Evolutionary conservation across 2,329 filamentous ascomycete species (phyloP), one percentile per base, ranked within the genome.

Genomic region (Ceratocystis lukuohia): DNA sequence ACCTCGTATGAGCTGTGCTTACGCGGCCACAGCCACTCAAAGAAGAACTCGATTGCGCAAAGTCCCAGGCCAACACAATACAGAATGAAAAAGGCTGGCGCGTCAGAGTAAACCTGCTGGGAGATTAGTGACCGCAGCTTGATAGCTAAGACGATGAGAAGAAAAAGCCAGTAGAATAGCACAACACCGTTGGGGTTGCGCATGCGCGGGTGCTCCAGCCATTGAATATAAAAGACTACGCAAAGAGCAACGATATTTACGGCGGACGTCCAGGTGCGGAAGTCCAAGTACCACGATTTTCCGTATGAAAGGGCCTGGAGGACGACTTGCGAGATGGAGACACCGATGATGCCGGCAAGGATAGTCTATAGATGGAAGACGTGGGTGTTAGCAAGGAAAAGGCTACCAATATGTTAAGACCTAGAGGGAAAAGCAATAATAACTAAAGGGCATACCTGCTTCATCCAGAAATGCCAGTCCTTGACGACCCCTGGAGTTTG

Each of bases 391-490:
- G 46, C 25, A 41, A 41, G n/a, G 22, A n/a, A 61, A 20, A 61
- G 30, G 15, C 3, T 25, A n/a, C 22, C 5, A 25, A 15, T 61
- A 46, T 44, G 20, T 10, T 5, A 28, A 25, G 48, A 53, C 7
- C n/a, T 10, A 3, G 5, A 17, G 45, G 45, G 46, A 53, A 30
- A n/a, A 17, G 25, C 15, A 50, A 50, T 8, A 50, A 12, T 56
- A 15, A 10, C 44, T 10, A n/a, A 45, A 25, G 17, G 41, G 41
- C 82, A 71, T 79, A 94, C 91, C 83, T 96, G 81, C 77, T 99
- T 99, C 10, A 86, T 79, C 80, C 90, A 96, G 75, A 97, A 97
- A 74, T 94, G 91, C 86, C 88, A 91, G 75, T 95, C 88, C 80
- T 91, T 95, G 70, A 83, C 79, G 20, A 93, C 83, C 0, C 84